These are phyloP conservation scores for Dentipellis fragilis DNA, from an alignment of 768 basidiomycete genomes.

Conservation along the genomic window DNA sequence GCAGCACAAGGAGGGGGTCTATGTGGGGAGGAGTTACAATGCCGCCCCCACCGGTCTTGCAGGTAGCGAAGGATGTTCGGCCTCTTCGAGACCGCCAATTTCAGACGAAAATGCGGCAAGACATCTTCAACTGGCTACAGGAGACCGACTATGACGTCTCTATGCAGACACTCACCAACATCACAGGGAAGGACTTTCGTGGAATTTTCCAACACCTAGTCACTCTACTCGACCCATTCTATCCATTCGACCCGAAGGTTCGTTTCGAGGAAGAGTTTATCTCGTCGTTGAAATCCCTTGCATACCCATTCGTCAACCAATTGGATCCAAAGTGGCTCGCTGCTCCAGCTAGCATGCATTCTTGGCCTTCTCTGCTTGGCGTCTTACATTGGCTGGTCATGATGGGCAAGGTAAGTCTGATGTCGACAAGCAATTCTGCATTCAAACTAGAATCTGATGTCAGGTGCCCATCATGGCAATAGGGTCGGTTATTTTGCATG, in stretches of 20 bases:
- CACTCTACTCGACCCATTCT: constrained; percentile 56
- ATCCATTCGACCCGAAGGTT: constrained; percentile 42
- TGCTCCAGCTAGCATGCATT: constrained; percentile 80
- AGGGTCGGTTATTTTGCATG: constrained; percentile 35
- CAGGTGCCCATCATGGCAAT: not conserved
- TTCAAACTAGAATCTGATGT: not conserved
- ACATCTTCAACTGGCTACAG: constrained; percentile 65
- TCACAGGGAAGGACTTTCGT: constrained; percentile 82
- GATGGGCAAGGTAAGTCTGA: constrained; percentile 59
- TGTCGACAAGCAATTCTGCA: not conserved
- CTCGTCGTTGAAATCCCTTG: constrained; percentile 58
- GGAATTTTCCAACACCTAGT: constrained; percentile 77
- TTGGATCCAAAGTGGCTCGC: constrained; percentile 83
- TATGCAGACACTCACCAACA: constrained; percentile 59
- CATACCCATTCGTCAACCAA: constrained; percentile 72
- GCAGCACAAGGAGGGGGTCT: constrained; percentile 70
- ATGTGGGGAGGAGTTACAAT: constrained; percentile 46
- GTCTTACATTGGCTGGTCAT: constrained; percentile 91
- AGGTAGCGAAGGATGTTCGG: constrained; percentile 60
- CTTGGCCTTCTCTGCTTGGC: constrained; percentile 86
- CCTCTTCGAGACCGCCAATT: constrained; percentile 70
- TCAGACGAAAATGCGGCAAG: constrained; percentile 66
- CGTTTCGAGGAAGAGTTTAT: constrained; percentile 80
- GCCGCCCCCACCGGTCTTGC: constrained; percentile 40
- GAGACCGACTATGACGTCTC: constrained; percentile 56